A percentile compares a stretch with the other conserved stretches of the same genome.
phyloP scores from a whole-genome alignment of 306 rosid species.

The Neltuma alba region DNA sequence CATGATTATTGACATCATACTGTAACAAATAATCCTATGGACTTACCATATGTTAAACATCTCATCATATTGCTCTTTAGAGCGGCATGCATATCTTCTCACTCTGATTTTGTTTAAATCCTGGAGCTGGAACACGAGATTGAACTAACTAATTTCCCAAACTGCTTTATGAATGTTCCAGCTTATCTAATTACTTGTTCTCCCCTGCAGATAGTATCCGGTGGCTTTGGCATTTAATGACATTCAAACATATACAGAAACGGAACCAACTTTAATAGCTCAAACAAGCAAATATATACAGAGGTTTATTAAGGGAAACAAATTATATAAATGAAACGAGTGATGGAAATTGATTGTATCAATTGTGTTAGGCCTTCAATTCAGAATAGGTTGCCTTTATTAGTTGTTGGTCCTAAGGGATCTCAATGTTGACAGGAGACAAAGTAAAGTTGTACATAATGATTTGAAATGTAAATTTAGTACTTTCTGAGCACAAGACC shows the following conservation, averaged over 20 bases:
- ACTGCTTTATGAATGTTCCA: neutral
- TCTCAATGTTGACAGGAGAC: neutral
- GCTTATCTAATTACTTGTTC: neutral
- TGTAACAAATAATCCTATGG: neutral
- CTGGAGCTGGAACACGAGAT: constrained; percentile 2
- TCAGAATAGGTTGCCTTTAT: neutral
- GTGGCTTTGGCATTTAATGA: constrained; percentile 15
- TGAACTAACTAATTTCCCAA: neutral
- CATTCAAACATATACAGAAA: neutral
- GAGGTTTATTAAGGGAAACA: neutral
- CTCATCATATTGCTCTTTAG: neutral
- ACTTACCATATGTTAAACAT: neutral
- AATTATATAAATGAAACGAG: neutral
- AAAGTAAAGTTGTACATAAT: neutral
- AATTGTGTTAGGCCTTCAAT: neutral
- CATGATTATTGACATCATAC: neutral
- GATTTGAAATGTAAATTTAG: constrained; percentile 10
- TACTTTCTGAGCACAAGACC: neutral
- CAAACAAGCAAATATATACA: neutral
- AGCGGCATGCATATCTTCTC: constrained; percentile 18
- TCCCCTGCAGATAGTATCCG: neutral
- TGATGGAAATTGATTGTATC: neutral
- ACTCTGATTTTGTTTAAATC: constrained; percentile 1
- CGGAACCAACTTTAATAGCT: too few relatives aligned
- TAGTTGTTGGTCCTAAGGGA: neutral